Evolutionary conservation across 1,284 basidiomycete species (phyloP).

Genomic region (Leccinum pachyderme): DNA sequence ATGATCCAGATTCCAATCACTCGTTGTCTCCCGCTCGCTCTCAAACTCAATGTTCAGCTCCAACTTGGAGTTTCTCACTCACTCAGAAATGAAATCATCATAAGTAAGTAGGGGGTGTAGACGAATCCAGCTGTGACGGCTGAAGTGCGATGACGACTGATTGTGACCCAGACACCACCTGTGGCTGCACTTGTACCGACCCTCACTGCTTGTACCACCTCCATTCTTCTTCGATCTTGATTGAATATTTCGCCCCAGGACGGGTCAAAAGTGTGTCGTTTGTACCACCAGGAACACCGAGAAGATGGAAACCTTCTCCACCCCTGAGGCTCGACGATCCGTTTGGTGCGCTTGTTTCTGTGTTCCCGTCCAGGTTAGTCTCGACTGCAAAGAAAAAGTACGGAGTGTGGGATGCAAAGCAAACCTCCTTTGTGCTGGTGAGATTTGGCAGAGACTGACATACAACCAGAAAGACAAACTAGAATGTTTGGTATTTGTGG

Average conservation of each 20-base stretch:
- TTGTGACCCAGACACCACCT: constrained; percentile 2
- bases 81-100: too few relatives aligned
- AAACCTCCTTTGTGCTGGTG: not conserved
- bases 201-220: too few relatives aligned
- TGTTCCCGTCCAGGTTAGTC: not conserved
- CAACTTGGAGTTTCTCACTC: not conserved
- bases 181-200: constrained; percentile 76
- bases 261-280: too few relatives aligned
- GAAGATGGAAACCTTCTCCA: too few relatives aligned
- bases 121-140: too few relatives aligned
- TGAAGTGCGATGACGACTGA: not conserved
- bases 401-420: not conserved
- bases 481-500: constrained; percentile 13
- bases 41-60: not conserved
- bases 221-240: too few relatives aligned
- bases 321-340: not conserved
- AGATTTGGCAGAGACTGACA: too few relatives aligned
- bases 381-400: not conserved
- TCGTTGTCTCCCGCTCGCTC: not conserved
- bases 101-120: too few relatives aligned
- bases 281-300: too few relatives aligned
- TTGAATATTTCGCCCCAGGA: too few relatives aligned
- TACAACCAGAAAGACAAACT: too few relatives aligned
- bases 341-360: not conserved
- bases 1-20: not conserved